Conservation (phyloP, 768 basidiomycete genomes). For the Mycena crocata region DNA sequence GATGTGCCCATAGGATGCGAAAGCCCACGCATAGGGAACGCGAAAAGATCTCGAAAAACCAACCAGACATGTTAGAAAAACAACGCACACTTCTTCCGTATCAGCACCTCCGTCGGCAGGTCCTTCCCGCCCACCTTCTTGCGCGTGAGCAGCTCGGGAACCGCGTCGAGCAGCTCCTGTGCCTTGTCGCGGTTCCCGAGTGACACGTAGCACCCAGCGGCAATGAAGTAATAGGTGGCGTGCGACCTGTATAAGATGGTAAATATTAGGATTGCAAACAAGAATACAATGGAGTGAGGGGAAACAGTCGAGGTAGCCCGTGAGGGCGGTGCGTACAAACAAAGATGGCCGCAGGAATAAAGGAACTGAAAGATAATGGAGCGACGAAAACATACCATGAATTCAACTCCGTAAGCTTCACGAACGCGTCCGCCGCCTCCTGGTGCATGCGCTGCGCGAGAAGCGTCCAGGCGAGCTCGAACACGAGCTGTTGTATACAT, state of each 20-base stretch:
- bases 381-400: constrained; percentile 68
- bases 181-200: constrained; percentile 67
- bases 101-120: constrained; percentile 80
- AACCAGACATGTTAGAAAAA: background rate
- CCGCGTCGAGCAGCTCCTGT: constrained; percentile 67
- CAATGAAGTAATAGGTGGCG: constrained; percentile 82
- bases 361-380: too few relatives aligned
- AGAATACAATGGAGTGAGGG: too few relatives aligned
- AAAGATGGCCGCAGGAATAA: too few relatives aligned
- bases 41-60: background rate
- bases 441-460: constrained; percentile 72
- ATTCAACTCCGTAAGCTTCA: constrained; percentile 74
- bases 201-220: constrained; percentile 78
- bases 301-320: too few relatives aligned
- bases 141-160: constrained; percentile 67
- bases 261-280: background rate
- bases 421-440: constrained; percentile 75
- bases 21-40: background rate
- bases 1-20: too few relatives aligned
- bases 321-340: too few relatives aligned
- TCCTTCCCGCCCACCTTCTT: constrained; percentile 75
- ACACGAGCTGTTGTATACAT: constrained; percentile 62
- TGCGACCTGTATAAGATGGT: constrained; percentile 67
- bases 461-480: constrained; percentile 84
- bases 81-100: constrained; percentile 77